Base-by-base conservation (phyloP, 768 basidiomycete genomes). In the Boletus pseudo-olivaceus region DNA sequence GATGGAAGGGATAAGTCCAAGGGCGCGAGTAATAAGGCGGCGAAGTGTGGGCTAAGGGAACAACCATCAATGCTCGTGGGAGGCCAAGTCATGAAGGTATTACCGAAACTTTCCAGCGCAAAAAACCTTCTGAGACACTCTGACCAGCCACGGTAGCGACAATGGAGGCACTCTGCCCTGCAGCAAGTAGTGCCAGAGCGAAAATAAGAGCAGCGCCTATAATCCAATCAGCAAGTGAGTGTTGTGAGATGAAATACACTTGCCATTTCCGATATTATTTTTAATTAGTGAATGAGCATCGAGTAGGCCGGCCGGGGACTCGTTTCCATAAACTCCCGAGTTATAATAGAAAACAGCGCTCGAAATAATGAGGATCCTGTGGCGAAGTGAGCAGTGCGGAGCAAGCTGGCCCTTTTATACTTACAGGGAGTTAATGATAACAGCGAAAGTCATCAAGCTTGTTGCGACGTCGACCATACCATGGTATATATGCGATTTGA, bases 81-180 rank as follows among this genome's bases (percentile, higher is more conserved):
- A 41, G 27, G 64, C 42, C 15, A 65, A 57, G 32, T 17, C n/a
- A n/a, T 32, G 26, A 27, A 15, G 43, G 20, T 34, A 65, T 43
- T 64, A 89, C 88, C 59, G 90, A 88, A 34, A 92, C 81, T 43
- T 83, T 80, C 93, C 93, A 96, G 49, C 82, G 83, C 50, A 96
- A 77, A 70, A 94, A 93, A 0, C 94, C 93, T 70, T 97, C 93
- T 0, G 85, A 85, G 37, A 98, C 87, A 20, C 90, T 87, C 70
- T 97, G 94, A 0, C 93, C 93, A 1, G 91, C 87, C 12, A 96
- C 79, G 0, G 93, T 97, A 10, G 91, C 93, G 4, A 96, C 87
- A 47, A 97, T 80, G 8, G 88, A 89, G 0, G 95, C 90, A 58
- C 90, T 90, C 77, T 97, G 93, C 3, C 95, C 94, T 2, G 92